Conservation (phyloP, 148 eudicot species). For the Suaeda aralocaspica region DNA sequence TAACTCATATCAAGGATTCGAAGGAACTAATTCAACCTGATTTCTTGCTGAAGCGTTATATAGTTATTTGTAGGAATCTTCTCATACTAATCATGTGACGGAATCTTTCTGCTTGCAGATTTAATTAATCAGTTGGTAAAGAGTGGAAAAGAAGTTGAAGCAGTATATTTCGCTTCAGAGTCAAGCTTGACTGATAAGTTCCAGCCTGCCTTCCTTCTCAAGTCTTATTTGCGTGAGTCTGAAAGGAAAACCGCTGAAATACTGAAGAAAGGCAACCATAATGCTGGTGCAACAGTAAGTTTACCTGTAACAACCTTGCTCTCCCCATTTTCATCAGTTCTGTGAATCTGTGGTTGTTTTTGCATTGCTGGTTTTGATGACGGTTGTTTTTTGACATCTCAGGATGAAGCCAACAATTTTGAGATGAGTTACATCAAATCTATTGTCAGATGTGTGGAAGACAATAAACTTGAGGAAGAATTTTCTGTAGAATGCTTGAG, state of each 20-base stretch:
- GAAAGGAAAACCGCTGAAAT: slow-evolving; percentile 22
- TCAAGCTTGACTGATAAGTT: slow-evolving; percentile 45
- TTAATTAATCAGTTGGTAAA: slow-evolving; percentile 41
- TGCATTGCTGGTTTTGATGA: not conserved
- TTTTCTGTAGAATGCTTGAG: slow-evolving; percentile 39
- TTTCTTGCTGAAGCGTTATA: too few species aligned
- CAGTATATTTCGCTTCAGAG: slow-evolving; percentile 49
- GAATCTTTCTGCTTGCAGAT: slow-evolving; percentile 37
- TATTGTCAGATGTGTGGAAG: slow-evolving; percentile 59
- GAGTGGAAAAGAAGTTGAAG: slow-evolving; percentile 52
- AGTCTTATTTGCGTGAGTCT: slow-evolving; percentile 29
- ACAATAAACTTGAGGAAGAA: slow-evolving; percentile 44
- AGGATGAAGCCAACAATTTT: slow-evolving; percentile 48
- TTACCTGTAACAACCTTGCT: not conserved
- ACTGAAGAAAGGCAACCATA: slow-evolving; percentile 30
- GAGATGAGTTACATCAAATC: slow-evolving; percentile 39
- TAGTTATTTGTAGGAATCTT: too few species aligned
- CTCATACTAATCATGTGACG: too few species aligned
- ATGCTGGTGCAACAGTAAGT: slow-evolving; percentile 31
- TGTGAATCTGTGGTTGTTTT: not conserved
- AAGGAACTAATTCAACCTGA: too few species aligned
- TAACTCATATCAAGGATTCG: too few species aligned
- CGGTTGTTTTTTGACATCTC: slow-evolving; percentile 8
- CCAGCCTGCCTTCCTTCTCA: slow-evolving; percentile 43
- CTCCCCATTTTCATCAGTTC: not conserved